Conservation (phyloP, 2,329 filamentous ascomycete genomes). For the Sclerotinia glacialis region DNA sequence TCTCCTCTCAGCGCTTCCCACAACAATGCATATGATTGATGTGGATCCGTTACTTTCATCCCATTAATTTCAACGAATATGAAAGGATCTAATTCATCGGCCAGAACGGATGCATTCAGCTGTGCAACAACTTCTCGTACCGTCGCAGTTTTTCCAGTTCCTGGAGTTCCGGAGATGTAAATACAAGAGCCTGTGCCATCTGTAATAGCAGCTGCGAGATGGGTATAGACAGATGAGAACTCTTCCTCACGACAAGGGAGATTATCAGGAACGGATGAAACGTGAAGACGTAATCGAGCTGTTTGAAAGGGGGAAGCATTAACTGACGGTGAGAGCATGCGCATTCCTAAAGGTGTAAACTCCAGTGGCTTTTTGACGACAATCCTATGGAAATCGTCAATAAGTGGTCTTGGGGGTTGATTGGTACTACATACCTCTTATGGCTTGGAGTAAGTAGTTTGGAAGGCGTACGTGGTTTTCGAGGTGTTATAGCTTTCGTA, state of each 20-base stretch:
- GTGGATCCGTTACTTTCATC: conserved; percentile 98
- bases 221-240: conserved; percentile 87
- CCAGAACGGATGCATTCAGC: conserved; percentile 79
- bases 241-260: conserved; percentile 90
- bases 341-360: conserved; percentile 91
- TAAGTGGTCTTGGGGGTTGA: background rate
- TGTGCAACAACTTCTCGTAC: conserved; percentile 91
- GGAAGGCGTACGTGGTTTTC: conserved; percentile 43
- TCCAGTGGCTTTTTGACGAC: conserved; percentile 84
- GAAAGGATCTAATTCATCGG: conserved; percentile 95
- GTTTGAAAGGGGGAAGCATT: conserved; percentile 87
- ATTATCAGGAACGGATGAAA: conserved; percentile 85
- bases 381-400: conserved; percentile 45
- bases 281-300: conserved; percentile 83
- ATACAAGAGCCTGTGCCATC: conserved; percentile 95
- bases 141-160: conserved; percentile 95
- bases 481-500: conserved; percentile 40
- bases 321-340: conserved; percentile 71
- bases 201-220: conserved; percentile 89
- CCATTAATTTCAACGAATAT: conserved; percentile 99
- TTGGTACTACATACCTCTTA: conserved; percentile 49
- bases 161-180: conserved; percentile 98
- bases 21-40: conserved; percentile 89
- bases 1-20: conserved; percentile 97
- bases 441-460: conserved; percentile 58